Evolutionary conservation across 768 basidiomycete species (phyloP).

Genomic region (Kwoniella sp.): DNA sequence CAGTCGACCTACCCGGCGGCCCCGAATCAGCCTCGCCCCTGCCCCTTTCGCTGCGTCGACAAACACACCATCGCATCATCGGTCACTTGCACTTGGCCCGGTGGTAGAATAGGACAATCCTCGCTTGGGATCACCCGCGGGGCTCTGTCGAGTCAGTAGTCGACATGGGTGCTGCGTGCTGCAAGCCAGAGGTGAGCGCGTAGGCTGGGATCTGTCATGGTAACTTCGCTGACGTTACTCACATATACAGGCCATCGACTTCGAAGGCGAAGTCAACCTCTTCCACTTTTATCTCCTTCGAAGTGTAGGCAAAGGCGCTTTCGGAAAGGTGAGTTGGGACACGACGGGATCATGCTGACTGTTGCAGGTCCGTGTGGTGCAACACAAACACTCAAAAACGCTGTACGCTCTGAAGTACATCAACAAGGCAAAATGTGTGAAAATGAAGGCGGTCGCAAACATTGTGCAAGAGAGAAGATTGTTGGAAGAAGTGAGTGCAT

Average conservation of each 20-base stretch:
- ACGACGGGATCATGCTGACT: constrained; percentile 11
- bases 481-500: constrained; percentile 74
- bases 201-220: not conserved
- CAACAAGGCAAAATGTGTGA: constrained; percentile 89
- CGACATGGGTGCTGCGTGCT: constrained; percentile 80
- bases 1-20: too few relatives aligned
- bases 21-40: too few relatives aligned
- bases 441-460: constrained; percentile 87
- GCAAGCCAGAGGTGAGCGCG: constrained; percentile 70
- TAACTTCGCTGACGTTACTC: not conserved
- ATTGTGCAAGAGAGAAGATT: constrained; percentile 90
- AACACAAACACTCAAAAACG: constrained; percentile 89
- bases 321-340: constrained; percentile 79
- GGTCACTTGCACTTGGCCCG: not conserved
- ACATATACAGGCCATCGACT: constrained; percentile 69
- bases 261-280: constrained; percentile 81
- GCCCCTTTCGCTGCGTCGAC: too few relatives aligned
- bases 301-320: constrained; percentile 94
- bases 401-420: constrained; percentile 97
- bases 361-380: constrained; percentile 86
- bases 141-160: constrained; percentile 5
- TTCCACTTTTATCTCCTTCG: constrained; percentile 96
- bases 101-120: not conserved
- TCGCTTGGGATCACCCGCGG: not conserved
- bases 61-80: too few relatives aligned